phyloP scores from a whole-genome alignment of 257 asterid species.

The Ehretia macrophylla region DNA sequence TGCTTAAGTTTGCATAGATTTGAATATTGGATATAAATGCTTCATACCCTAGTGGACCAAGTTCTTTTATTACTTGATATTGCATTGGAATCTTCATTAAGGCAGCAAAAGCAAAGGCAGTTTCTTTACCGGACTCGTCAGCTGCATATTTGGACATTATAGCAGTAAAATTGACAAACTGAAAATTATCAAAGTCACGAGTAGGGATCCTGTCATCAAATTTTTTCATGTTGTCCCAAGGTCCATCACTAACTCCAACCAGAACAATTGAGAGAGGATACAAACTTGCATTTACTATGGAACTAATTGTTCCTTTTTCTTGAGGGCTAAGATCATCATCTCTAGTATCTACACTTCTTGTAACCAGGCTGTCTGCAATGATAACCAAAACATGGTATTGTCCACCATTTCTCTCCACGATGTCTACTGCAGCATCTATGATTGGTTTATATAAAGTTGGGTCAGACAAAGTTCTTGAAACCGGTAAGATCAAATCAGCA shows the following conservation, averaged over 20 bases:
- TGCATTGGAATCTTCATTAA: slow-evolving; percentile 85
- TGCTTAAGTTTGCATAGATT: not conserved
- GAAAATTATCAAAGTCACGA: slow-evolving; percentile 74
- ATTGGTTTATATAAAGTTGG: slow-evolving; percentile 84
- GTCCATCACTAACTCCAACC: slow-evolving; percentile 92
- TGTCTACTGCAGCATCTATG: slow-evolving; percentile 78
- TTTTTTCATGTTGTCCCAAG: slow-evolving; percentile 85
- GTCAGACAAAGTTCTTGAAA: no score
- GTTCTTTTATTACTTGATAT: slow-evolving; percentile 59
- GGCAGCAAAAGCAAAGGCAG: slow-evolving; percentile 86
- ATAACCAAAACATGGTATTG: slow-evolving; percentile 81
- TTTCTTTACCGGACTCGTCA: slow-evolving; percentile 47
- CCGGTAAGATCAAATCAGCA: no score
- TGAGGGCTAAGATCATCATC: slow-evolving; percentile 62
- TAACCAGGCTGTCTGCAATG: slow-evolving; percentile 90
- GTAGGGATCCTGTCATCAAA: slow-evolving; percentile 80
- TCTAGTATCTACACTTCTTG: slow-evolving; percentile 54
- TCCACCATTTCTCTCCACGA: slow-evolving; percentile 81
- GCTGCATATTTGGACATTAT: slow-evolving; percentile 47
- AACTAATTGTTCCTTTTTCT: slow-evolving; percentile 57
- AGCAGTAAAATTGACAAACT: slow-evolving; percentile 78
- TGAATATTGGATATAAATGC: not conserved
- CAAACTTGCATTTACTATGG: slow-evolving; percentile 65
- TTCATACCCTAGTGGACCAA: slow-evolving; percentile 58
- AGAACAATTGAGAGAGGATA: slow-evolving; percentile 80